Base-by-base conservation (phyloP, 306 rosid genomes). In the Arachis hypogaea region DNA sequence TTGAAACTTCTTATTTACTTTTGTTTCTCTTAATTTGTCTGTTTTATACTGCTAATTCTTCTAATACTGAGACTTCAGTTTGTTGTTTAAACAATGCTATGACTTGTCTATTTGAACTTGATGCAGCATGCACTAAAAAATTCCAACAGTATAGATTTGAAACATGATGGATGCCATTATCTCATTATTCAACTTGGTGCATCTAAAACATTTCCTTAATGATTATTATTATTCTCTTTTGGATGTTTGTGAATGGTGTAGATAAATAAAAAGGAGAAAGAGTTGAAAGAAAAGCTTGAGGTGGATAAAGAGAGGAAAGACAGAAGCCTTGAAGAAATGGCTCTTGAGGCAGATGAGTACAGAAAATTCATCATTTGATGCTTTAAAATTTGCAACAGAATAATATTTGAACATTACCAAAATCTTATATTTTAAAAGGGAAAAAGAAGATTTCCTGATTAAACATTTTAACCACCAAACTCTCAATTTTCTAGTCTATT, bases 231-330 rank as follows among this genome's bases (percentile, higher is more conserved):
- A 71, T n/a, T 47, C 69, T 67, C 43, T 52, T 29, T 69, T 69
- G 63, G 4, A 0, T 38, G 18, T 67, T 45, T 74, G 55, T 40
- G n/a, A 30, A 77, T 78, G 81, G 57, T 80, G 71, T 78, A 93
- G 97, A 81, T 88, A 8, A 89, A 94, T 61, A 85, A 82, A 43
- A 89, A 89, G 73, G 98, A 91, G 86, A 89, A 76, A 78, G 90
- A 89, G 42, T 70, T 91, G 74, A 83, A 89, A 76, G 43, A 66
- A 68, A 88, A 83, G 62, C 92, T 89, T 63, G 87, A 78, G 69
- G 86, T 89, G 46, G 98, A 91, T 71, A 70, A 74, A 78, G 96
- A 91, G 83, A 88, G 94, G 84, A 88, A 41, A 81, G 96, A 94
- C 63, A 88, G 92, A 81, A 84, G 79, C 83, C 58, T 67, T 11